Evolutionary conservation across 139 green algal species (phyloP).

Genomic region (Chlamydomonas sp.): DNA sequence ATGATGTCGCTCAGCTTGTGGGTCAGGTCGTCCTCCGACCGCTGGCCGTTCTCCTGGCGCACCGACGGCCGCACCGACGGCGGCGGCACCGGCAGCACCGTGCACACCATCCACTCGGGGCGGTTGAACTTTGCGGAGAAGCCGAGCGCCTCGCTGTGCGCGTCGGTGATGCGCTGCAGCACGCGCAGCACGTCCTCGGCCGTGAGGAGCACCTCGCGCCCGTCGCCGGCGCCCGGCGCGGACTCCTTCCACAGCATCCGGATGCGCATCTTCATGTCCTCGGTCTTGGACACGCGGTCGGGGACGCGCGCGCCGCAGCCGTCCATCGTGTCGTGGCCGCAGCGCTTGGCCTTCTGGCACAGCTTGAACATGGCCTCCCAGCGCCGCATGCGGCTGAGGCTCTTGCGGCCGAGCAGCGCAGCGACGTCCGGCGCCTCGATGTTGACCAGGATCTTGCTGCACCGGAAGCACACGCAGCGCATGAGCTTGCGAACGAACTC

Average conservation of each 20-base stretch:
- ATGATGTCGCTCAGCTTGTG: constrained; percentile 92
- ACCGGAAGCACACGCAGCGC: constrained; percentile 88
- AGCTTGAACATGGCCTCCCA: constrained; percentile 18
- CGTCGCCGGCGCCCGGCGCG: background rate
- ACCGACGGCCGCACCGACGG: constrained; percentile 76
- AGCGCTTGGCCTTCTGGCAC: constrained; percentile 9
- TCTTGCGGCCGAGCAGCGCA: background rate
- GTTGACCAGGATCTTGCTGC: constrained; percentile 71
- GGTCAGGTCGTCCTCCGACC: constrained; percentile 91
- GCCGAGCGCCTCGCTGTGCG: constrained; percentile 76
- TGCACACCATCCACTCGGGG: constrained; percentile 89
- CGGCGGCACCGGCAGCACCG: constrained; percentile 84
- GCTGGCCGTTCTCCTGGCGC: constrained; percentile 4
- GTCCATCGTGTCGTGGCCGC: constrained; percentile 6
- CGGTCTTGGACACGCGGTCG: background rate
- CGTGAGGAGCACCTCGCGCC: background rate
- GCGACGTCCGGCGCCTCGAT: constrained; percentile 27
- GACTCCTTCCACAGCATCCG: constrained; percentile 15
- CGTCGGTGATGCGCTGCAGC: constrained; percentile 77
- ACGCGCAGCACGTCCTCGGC: constrained; percentile 42
- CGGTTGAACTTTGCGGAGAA: constrained; percentile 66
- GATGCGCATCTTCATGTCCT: background rate
- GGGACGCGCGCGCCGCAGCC: constrained; percentile 14
- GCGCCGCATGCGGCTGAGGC: background rate
- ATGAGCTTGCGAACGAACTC: constrained; percentile 80